Base-by-base conservation (phyloP, 768 basidiomycete species). In the Tylopilus plumbeoviolaceoides region DNA sequence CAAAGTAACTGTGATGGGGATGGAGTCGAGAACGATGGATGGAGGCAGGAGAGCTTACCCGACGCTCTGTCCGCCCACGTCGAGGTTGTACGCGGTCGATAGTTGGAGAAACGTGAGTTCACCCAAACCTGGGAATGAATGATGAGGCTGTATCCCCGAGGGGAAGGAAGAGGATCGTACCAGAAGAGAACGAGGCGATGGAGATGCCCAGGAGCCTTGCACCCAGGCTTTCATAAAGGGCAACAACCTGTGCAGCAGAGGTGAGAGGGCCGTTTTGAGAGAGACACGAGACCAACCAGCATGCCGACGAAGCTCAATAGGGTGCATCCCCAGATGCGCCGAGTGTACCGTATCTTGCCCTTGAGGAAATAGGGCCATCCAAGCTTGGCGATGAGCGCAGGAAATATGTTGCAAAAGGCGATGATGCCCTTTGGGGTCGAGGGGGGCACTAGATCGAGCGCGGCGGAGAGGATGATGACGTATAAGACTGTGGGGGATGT, bases 391-490 rank as follows among this genome's bases (percentile, higher is more conserved):
- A 85, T 66, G 2, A 98, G 72, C 0, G 91, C 83, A 0, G 95
- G 95, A 12, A 88, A 81, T 50, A 99, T 97, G 68, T 98, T 98
- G 73, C 90, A 95, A 66, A 98, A 93, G 1, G 88, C 84, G 48
- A 98, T 92, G 50, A 98, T 84, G 15, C 95, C 95, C 66, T 95
- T 95, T 0, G 95, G 95, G 0, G 92, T 95, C 2, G 87, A 80
- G 2, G 91, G 85, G 8, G 93, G 89, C 2, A 97, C 94, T 4
- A 99, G 80, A 64, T 99, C 97, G 4, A 98, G 75, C 1, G 97
- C 97, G 7, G 95, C 95, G 1, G 92, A 95, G 18, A 99, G 81
- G 56, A 98, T 97, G 55, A 98, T 89, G 35, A 99, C 95, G 71
- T 98, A 97, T 51, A 95, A 76, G 5, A 97, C 93, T 93, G 57